Percentiles rank a stretch among this genome's conserved stretches.
phyloP scores from a whole-genome alignment of 108 stramenopile species.

The Stephanodiscus triporus region DNA sequence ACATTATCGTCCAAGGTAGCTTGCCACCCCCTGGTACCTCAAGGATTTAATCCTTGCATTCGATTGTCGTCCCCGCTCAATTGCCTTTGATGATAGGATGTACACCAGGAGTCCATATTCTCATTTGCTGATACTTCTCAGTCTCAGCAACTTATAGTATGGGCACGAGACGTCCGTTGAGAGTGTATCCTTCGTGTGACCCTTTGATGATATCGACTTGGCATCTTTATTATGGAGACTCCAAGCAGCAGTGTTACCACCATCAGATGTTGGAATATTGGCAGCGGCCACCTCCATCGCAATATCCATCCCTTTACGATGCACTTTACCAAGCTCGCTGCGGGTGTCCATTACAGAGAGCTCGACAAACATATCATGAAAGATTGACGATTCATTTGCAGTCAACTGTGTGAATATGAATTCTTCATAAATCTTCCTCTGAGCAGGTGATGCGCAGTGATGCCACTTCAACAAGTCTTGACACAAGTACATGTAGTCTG shows the following conservation, averaged over 20 bases:
- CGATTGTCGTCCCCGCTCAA: not conserved
- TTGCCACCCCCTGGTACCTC: not conserved
- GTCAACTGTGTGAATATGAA: conserved; percentile 19
- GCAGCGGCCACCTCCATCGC: not conserved
- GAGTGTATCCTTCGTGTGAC: not conserved
- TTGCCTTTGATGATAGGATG: not conserved
- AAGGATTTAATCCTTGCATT: not conserved
- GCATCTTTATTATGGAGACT: not conserved
- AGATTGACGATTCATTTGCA: not conserved
- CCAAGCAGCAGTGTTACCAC: not conserved
- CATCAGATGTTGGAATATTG: conserved; percentile 5
- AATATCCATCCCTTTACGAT: conserved; percentile 6
- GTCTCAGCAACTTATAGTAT: not conserved
- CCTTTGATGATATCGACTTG: not conserved
- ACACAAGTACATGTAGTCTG: conserved; percentile 7
- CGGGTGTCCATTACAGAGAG: not conserved
- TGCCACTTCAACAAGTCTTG: conserved; percentile 19
- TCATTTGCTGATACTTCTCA: not conserved
- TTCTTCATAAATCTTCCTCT: conserved; percentile 16
- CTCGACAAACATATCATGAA: conserved; percentile 8
- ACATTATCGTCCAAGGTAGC: not conserved
- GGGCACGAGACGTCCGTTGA: not conserved
- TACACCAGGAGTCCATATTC: not conserved
- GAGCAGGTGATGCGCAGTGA: conserved; percentile 8
- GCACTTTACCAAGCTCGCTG: not conserved